A percentile compares a stretch with the other conserved stretches of the same genome.
These are phyloP conservation scores for Penicillium sclerotiorum DNA, from an alignment of 2,329 filamentous ascomycete genomes.

Conservation along the genomic window DNA sequence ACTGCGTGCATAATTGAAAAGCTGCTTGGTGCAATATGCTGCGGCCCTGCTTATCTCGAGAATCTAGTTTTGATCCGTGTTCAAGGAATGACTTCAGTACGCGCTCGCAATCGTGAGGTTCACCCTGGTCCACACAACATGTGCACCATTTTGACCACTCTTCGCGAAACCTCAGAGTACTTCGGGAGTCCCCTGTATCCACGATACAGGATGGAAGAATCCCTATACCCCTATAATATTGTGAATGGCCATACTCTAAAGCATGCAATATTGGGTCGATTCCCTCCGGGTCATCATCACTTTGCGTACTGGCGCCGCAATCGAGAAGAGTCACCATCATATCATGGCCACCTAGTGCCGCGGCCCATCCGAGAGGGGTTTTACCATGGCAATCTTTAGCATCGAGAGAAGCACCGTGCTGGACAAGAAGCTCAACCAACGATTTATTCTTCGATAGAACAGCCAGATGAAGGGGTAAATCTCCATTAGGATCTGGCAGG, in stretches of 20 bases:
- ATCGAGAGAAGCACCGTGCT: background rate
- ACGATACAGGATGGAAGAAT: no score
- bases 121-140: background rate
- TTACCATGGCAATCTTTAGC: background rate
- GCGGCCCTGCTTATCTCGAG: background rate
- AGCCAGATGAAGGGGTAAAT: background rate
- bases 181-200: no score
- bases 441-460: background rate
- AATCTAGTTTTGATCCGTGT: background rate
- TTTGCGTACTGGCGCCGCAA: background rate
- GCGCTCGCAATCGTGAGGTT: background rate
- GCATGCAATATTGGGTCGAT: background rate
- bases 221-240: no score
- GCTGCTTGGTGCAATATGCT: background rate
- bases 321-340: no score
- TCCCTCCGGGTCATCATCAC: background rate
- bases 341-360: no score
- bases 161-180: background rate
- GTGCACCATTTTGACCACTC: background rate
- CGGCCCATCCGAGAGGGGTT: background rate
- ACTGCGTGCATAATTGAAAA: background rate
- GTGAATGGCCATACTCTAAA: background rate
- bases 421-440: background rate
- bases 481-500: background rate
- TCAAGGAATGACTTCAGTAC: background rate